Base-by-base conservation (phyloP, 345 rosid genomes). In the Draba incana region DNA sequence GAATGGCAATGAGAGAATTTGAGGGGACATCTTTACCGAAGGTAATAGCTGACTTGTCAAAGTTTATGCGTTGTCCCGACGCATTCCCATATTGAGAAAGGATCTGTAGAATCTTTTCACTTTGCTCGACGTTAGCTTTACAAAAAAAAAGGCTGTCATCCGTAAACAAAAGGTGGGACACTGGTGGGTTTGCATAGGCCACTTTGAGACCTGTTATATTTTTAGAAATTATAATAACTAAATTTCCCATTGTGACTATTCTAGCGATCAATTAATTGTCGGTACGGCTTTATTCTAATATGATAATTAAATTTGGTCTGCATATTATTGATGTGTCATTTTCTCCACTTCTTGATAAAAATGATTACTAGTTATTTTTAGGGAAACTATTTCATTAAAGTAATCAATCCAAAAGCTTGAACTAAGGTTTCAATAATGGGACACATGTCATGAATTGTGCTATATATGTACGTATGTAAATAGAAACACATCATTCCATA, bases 401-500 rank as follows among this genome's bases (percentile, higher is more conserved):
- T 16, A 46, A 46, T 44, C 4, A 49, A 57, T 57, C 42, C 37
- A 48, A 41, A 72, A 41, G 14, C 28, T 64, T 39, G 28, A 64
- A 47, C 57, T 45, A 65, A 56, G 64, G 58, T 47, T 46, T 38
- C 1, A 13, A 38, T 46, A 62, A 38, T 15, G n/a, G 35, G 77
- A 57, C 71, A 72, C 61, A 20, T 57, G 46, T 57, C 59, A 41
- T 20, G 8, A 23, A 64, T 27, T 46, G 39, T 55, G 63, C 3
- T 43, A 11, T 4, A 57, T 20, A 48, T 46, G 12, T 20, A 10
- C 7, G 10, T 33, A 37, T 33, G 13, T 37, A 68, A 3, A 53
- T 14, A 35, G 3, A 62, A 53, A 24, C 46, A 24, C 49, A 63
- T 12, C 13, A 64, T 64, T 57, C 25, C 69, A 33, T 14, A 14